phyloP scores from a whole-genome alignment of 2,329 filamentous ascomycete species.

The Fusarium nurragi region DNA sequence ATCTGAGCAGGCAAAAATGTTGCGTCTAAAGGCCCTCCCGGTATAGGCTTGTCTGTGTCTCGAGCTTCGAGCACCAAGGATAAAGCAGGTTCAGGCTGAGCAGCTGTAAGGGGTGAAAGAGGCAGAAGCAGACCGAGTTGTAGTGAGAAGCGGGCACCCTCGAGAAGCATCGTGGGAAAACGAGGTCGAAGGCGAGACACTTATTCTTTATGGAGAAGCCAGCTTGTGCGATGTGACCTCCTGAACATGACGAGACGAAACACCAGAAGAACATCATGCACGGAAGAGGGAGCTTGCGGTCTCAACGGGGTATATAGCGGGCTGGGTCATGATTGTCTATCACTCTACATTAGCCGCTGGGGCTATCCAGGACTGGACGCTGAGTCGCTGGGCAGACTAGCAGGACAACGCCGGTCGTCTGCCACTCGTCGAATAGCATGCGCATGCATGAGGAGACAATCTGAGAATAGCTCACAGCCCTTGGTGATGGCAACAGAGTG shows the following conservation, averaged over 20 bases:
- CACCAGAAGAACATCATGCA: constrained; percentile 59
- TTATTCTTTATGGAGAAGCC: constrained; percentile 47
- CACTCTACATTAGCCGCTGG: constrained; percentile 56
- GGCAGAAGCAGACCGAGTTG: constrained; percentile 45
- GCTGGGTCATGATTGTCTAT: constrained; percentile 60
- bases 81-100: constrained; percentile 47
- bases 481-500: constrained; percentile 45
- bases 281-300: constrained; percentile 54
- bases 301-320: constrained; percentile 66
- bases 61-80: constrained; percentile 39
- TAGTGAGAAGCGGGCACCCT: constrained; percentile 41
- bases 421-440: constrained; percentile 45
- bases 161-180: constrained; percentile 54
- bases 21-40: constrained; percentile 66
- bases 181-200: constrained; percentile 39
- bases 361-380: constrained; percentile 50
- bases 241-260: constrained; percentile 58
- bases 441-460: constrained; percentile 51
- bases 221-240: constrained; percentile 53
- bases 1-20: constrained; percentile 81
- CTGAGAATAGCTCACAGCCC: constrained; percentile 50
- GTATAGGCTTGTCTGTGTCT: constrained; percentile 66
- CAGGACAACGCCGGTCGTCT: constrained; percentile 31
- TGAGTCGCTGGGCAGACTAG: constrained; percentile 51
- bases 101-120: constrained; percentile 44